These are phyloP conservation scores for Backusella tarrabulga DNA, from an alignment of 192 early-diverging fungal species.

Conservation along the genomic window DNA sequence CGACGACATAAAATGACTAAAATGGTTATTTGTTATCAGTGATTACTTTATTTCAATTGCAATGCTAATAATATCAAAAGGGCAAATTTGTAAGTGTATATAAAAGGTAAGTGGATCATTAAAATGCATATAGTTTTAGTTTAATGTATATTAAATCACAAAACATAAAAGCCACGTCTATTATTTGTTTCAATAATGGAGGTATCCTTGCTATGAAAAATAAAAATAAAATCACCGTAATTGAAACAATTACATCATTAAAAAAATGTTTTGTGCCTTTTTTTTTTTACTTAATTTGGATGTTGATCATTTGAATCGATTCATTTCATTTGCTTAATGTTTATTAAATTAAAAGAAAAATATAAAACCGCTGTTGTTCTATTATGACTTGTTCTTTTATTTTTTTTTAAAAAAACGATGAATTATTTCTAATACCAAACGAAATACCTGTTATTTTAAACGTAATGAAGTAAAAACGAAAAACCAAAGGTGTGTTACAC, in stretches of 20 bases:
- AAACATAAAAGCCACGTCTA: no score
- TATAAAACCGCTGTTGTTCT: neutral
- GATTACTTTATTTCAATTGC: neutral
- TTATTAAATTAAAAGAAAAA: neutral
- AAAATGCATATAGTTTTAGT: neutral
- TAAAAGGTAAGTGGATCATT: neutral
- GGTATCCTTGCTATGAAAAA: neutral
- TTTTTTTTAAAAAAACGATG: no score
- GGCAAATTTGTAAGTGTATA: neutral
- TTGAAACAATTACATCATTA: no score
- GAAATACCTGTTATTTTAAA: neutral
- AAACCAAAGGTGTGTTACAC: neutral
- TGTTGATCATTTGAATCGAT: neutral
- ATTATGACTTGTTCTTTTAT: neutral
- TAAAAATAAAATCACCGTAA: neutral
- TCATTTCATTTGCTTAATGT: neutral
- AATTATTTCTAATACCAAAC: no score
- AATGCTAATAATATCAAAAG: neutral
- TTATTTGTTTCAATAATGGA: no score
- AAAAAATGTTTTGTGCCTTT: neutral
- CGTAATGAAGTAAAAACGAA: neutral
- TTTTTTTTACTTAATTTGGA: neutral
- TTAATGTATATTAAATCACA: neutral
- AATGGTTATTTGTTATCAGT: neutral
- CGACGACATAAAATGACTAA: neutral